These are phyloP conservation scores for Linanthus parryae DNA, from an alignment of 148 eudicot species.

Conservation along the genomic window DNA sequence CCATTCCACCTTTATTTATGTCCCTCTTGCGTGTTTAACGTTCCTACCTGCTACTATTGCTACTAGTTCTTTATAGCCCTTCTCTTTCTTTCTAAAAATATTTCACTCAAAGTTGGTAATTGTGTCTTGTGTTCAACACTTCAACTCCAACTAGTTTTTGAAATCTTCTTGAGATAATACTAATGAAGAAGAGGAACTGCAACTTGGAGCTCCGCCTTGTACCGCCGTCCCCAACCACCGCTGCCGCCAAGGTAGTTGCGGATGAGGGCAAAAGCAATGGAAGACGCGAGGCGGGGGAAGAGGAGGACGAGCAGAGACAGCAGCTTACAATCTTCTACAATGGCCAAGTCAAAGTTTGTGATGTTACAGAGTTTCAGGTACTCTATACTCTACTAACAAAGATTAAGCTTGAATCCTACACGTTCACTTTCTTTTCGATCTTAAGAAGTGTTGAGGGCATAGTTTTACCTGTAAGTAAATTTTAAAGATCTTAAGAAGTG, in stretches of 20 bases:
- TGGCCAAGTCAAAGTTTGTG: slow-evolving; percentile 31
- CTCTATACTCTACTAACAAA: not conserved
- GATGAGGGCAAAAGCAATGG: not conserved
- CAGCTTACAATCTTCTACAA: slow-evolving; percentile 39
- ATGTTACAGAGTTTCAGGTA: slow-evolving; percentile 47
- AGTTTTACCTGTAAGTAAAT: not conserved
- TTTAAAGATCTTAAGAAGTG: not conserved
- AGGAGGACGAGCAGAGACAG: slow-evolving; percentile 4
- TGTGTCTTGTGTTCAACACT: not conserved
- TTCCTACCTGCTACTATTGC: not conserved
- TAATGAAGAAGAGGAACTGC: slow-evolving; percentile 24
- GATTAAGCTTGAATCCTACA: no score
- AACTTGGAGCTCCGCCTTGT: slow-evolving; percentile 33
- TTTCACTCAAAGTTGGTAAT: no score
- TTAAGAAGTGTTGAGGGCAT: not conserved
- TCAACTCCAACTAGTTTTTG: not conserved
- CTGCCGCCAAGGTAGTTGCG: not conserved
- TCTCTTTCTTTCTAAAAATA: not conserved
- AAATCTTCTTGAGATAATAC: not conserved
- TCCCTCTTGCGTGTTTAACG: slow-evolving; percentile 2
- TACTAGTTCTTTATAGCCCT: not conserved
- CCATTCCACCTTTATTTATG: not conserved
- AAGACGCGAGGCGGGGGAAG: not conserved
- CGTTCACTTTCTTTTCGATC: not conserved
- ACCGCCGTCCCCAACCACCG: not conserved